phyloP scores from a whole-genome alignment of 2,329 filamentous ascomycete species.

The Pseudogymnoascus sp. region DNA sequence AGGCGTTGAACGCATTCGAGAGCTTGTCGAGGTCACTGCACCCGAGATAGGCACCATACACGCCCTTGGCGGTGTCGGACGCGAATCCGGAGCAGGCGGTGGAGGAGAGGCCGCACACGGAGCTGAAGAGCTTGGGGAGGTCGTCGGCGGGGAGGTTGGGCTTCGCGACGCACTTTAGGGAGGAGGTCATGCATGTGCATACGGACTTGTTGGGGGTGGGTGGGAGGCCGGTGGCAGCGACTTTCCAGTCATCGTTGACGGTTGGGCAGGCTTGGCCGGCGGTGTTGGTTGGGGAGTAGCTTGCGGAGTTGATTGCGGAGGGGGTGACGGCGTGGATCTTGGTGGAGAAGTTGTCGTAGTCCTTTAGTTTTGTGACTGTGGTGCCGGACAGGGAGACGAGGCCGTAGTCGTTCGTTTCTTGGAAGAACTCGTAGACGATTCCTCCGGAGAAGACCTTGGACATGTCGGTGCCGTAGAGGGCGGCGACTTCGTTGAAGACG shows the following conservation, averaged over 20 bases:
- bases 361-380: slow-evolving; percentile 57
- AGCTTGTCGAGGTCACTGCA: slow-evolving; percentile 64
- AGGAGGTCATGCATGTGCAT: slow-evolving; percentile 76
- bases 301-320: slow-evolving; percentile 53
- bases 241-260: slow-evolving; percentile 18
- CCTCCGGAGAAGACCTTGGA: slow-evolving; percentile 80
- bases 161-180: slow-evolving; percentile 60
- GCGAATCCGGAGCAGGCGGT: slow-evolving; percentile 18
- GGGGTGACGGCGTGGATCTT: slow-evolving; percentile 41
- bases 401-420: slow-evolving; percentile 79
- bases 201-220: slow-evolving; percentile 71
- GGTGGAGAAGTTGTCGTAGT: slow-evolving; percentile 54
- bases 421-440: slow-evolving; percentile 97
- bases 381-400: slow-evolving; percentile 33
- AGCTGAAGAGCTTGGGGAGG: slow-evolving; percentile 57
- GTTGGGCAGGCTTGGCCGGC: slow-evolving; percentile 21
- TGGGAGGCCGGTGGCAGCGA: slow-evolving; percentile 57
- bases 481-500: slow-evolving; percentile 73
- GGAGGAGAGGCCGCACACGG: slow-evolving; percentile 40
- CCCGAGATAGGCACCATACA: slow-evolving; percentile 69
- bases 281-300: slow-evolving; percentile 42
- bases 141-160: slow-evolving; percentile 45
- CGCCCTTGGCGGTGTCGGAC: slow-evolving; percentile 52
- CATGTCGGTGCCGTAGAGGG: slow-evolving; percentile 76
- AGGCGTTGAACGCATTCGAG: slow-evolving; percentile 64